Evolutionary conservation across 2,329 filamentous ascomycete genomes (phyloP).

Genomic region (Aspergillus glaucus): DNA sequence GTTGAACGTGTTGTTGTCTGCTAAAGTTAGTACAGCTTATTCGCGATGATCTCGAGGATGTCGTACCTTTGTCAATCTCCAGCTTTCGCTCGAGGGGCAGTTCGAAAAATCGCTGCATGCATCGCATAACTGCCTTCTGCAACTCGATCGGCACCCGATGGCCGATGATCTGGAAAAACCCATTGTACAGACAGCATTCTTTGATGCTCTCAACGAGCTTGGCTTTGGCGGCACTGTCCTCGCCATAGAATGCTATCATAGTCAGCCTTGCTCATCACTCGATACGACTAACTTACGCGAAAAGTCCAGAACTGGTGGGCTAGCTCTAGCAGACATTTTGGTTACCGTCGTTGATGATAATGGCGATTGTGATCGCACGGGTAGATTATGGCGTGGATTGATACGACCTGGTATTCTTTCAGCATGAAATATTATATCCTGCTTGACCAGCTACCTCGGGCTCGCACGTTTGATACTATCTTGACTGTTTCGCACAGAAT

Average conservation of each 20-base stretch:
- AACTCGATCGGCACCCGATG: constrained; percentile 35
- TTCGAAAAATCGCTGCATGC: constrained; percentile 37
- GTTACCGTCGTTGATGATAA: constrained; percentile 4
- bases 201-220: constrained; percentile 21
- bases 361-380: constrained; percentile 13
- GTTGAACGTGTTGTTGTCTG: constrained; percentile 36
- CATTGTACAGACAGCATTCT: constrained; percentile 25
- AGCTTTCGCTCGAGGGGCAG: constrained; percentile 39
- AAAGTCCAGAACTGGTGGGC: constrained; percentile 31
- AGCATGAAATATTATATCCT: too few relatives aligned
- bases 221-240: constrained; percentile 22
- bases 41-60: neutral
- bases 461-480: too few relatives aligned
- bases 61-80: constrained; percentile 26
- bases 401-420: too few relatives aligned
- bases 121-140: constrained; percentile 33
- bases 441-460: too few relatives aligned
- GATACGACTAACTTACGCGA: constrained; percentile 4
- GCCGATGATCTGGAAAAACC: constrained; percentile 43
- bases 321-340: constrained; percentile 18
- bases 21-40: neutral
- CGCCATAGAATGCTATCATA: constrained; percentile 19
- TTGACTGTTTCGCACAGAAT: too few relatives aligned
- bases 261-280: neutral
- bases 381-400: too few relatives aligned